A percentile compares a stretch with the other conserved stretches of the same genome.
Conservation (phyloP, 192 early-diverging fungal genomes). For the Phlyctochytrium arcticum region DNA sequence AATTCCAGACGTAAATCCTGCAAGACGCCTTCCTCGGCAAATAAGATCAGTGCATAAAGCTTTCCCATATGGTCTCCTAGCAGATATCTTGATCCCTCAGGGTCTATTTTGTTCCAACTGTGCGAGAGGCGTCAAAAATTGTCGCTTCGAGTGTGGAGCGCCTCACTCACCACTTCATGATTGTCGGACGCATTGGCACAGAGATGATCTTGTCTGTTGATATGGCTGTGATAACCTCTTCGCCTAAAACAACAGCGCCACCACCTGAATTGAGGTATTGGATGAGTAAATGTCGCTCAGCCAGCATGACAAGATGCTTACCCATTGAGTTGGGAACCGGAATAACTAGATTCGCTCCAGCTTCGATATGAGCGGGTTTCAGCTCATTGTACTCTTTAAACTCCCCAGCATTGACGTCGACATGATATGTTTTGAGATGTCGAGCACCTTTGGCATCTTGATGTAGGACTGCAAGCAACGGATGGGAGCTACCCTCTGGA, state of each 20-base stretch:
- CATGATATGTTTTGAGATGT: constrained; percentile 54
- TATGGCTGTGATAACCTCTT: constrained; percentile 51
- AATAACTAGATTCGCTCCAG: constrained; percentile 46
- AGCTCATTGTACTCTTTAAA: constrained; percentile 34
- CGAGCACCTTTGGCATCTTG: constrained; percentile 48
- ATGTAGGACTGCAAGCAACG: constrained; percentile 49
- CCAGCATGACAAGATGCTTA: neutral
- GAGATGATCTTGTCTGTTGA: constrained; percentile 6
- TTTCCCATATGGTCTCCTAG: constrained; percentile 64
- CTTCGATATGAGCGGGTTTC: constrained; percentile 36
- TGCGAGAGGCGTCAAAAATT: neutral
- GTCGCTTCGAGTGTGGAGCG: neutral
- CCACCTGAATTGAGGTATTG: constrained; percentile 21
- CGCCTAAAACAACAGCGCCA: constrained; percentile 53
- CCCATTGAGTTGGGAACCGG: constrained; percentile 44
- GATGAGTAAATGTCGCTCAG: neutral
- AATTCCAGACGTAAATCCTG: constrained; percentile 32
- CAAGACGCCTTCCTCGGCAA: constrained; percentile 20
- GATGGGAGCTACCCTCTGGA: neutral
- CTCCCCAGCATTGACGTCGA: constrained; percentile 39
- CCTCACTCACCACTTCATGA: constrained; percentile 47
- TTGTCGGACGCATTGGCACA: constrained; percentile 37
- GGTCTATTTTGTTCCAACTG: constrained; percentile 43
- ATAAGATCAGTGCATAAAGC: constrained; percentile 41
- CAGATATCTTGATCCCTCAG: constrained; percentile 54